Percentiles rank a stretch among this genome's conserved stretches.
phyloP scores from a whole-genome alignment of 345 rosid species.

The Trapa incisa region DNA sequence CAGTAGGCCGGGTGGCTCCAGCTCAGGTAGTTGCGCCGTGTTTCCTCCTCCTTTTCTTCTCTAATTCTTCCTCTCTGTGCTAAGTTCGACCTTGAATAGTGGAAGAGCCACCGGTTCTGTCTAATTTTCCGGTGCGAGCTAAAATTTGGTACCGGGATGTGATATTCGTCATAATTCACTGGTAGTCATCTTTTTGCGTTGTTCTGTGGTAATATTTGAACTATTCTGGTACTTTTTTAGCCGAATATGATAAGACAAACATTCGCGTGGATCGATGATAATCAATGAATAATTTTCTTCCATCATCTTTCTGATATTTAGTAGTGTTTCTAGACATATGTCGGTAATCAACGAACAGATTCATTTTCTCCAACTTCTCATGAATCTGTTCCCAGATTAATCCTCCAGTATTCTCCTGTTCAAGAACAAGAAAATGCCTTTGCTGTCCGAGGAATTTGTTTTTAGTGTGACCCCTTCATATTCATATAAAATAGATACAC shows the following conservation, averaged over 20 bases:
- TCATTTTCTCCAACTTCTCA: no score
- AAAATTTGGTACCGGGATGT: no score
- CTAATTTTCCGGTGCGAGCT: neutral
- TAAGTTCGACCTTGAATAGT: neutral
- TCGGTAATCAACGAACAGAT: no score
- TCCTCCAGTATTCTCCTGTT: neutral
- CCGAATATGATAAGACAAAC: neutral
- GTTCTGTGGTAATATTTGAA: neutral
- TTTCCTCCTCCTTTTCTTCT: neutral
- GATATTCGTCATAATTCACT: neutral
- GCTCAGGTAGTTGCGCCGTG: slow-evolving; percentile 20
- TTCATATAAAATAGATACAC: neutral
- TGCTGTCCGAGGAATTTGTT: no score
- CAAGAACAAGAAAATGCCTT: neutral
- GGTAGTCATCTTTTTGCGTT: neutral
- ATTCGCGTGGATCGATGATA: neutral
- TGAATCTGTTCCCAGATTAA: no score
- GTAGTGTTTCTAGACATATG: neutral
- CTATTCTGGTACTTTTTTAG: no score
- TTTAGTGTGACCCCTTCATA: neutral
- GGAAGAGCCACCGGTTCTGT: neutral
- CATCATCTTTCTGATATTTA: neutral
- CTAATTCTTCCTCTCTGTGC: neutral
- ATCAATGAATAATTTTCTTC: neutral
- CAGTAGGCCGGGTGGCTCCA: slow-evolving; percentile 18